Evolutionary conservation across 306 rosid genomes (phyloP).

Genomic region (Cyclanthera cordifolia): DNA sequence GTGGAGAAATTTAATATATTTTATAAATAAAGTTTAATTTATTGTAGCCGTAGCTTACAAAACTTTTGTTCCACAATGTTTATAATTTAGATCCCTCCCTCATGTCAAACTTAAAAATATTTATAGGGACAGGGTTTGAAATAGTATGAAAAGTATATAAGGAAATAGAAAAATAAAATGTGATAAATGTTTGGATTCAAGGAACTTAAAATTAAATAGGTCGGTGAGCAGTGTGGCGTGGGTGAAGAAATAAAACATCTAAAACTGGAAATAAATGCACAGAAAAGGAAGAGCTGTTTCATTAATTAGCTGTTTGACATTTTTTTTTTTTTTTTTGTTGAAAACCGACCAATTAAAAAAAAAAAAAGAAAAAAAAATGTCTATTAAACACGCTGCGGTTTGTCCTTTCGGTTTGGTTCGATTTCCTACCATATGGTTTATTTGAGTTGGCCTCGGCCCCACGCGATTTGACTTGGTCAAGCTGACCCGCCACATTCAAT

Average conservation of each 20-base stretch:
- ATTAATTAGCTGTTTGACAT: neutral
- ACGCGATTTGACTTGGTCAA: neutral
- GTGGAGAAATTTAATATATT: no score
- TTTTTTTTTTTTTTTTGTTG: no score
- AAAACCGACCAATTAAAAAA: neutral
- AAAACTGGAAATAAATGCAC: neutral
- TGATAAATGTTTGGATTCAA: neutral
- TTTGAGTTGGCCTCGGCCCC: neutral
- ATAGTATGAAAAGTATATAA: no score
- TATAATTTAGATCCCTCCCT: no score
- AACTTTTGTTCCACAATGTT: no score
- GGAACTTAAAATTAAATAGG: neutral
- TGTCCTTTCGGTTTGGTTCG: neutral
- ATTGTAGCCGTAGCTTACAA: no score
- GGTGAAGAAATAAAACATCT: neutral
- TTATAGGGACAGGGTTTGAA: neutral
- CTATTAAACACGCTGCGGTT: neutral
- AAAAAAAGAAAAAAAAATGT: neutral
- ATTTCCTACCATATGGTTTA: neutral
- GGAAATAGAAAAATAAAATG: neutral
- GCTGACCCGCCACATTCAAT: neutral
- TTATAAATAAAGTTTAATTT: no score
- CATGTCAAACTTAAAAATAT: no score
- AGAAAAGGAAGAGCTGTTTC: neutral
- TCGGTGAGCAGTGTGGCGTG: neutral